Base-by-base conservation (phyloP, 2,329 filamentous ascomycete species). In the Tympanopsis confertula region DNA sequence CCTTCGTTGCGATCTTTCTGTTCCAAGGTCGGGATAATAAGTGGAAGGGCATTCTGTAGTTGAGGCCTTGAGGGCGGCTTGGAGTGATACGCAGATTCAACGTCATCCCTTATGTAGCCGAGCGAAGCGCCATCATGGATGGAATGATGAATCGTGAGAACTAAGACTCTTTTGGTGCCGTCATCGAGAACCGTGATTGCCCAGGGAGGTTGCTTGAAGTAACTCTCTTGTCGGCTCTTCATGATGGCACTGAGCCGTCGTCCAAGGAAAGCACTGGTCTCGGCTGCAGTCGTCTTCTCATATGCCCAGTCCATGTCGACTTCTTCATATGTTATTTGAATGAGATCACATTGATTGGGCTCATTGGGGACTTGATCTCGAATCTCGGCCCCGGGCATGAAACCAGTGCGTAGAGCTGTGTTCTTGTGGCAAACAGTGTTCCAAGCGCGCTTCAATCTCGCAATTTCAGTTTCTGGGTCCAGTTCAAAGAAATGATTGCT, bases 41-140 rank as follows among this genome's bases (percentile, higher is more conserved):
- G 33, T 2, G 47, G 41, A 2, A 56, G 42, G 1, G 50, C 53
- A 17, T 51, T 46, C n/a, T 39, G 45, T n/a, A 54, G 45, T 35
- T 56, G 53, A 22, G 45, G 44, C 24, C 51, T 44, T n/a, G 36
- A 4, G 20, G 48, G 42, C 5, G 44, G 42, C 32, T 45, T 47
- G 28, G 41, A 40, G 2, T 35, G 37, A 36, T 5, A 5, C 35
- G 30, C 10, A 30, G 13, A 22, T 56, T 51, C 44, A 28, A 78
- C 62, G 43, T 76, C 66, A 3, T 60, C 47, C 4, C 78, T 56
- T 4, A 81, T 58, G 7, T 67, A 51, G 7, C 62, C 56, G 15
- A 81, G 55, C 26, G 74, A 74, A 35, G 70, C 67, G 1, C 71
- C 74, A 57, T 82, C 78, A 43, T 79, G 79, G 2, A 82, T 56